These are phyloP conservation scores for Pseudogymnoascus sp. DNA, from an alignment of 2,329 filamentous ascomycete genomes.

Conservation along the genomic window DNA sequence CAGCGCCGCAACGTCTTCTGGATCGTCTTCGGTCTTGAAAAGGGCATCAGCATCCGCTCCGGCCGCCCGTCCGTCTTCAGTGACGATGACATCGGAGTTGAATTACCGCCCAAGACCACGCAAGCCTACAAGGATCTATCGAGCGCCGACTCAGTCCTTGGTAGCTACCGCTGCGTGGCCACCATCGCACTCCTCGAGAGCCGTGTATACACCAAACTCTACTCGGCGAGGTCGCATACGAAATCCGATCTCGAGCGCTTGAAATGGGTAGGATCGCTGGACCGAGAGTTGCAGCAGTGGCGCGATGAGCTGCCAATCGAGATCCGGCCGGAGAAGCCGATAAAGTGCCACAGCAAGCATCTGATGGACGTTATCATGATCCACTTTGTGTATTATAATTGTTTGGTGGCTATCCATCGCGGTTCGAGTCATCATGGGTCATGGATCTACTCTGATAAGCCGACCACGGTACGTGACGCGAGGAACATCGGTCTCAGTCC, in stretches of 20 bases:
- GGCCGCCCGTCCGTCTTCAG: constrained; percentile 22
- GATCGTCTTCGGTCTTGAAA: constrained; percentile 21
- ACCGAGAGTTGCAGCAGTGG: constrained; percentile 21
- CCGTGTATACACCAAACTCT: constrained; percentile 21
- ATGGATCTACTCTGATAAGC: constrained; percentile 8
- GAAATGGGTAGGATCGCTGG: constrained; percentile 18
- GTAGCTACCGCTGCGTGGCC: constrained; percentile 8
- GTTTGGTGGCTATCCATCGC: constrained; percentile 19
- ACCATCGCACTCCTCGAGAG: constrained; percentile 20
- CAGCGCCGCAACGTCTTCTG: constrained; percentile 23
- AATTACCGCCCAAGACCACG: constrained; percentile 17
- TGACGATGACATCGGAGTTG: constrained; percentile 23
- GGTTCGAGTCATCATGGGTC: constrained; percentile 17
- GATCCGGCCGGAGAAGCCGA: constrained; percentile 20
- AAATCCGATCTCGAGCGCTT: constrained; percentile 19
- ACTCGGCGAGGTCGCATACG: constrained; percentile 21
- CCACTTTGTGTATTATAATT: constrained; percentile 21
- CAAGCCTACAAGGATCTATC: constrained; percentile 14
- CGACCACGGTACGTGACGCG: background rate
- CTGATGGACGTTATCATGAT: constrained; percentile 19
- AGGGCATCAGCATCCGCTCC: constrained; percentile 14
- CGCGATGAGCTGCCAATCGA: constrained; percentile 19
- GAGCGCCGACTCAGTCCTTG: background rate
- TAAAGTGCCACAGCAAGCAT: constrained; percentile 17
- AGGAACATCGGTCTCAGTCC: background rate